These are phyloP conservation scores for Malbranchea zuffiana DNA, from an alignment of 2,329 filamentous ascomycete species.

Conservation along the genomic window DNA sequence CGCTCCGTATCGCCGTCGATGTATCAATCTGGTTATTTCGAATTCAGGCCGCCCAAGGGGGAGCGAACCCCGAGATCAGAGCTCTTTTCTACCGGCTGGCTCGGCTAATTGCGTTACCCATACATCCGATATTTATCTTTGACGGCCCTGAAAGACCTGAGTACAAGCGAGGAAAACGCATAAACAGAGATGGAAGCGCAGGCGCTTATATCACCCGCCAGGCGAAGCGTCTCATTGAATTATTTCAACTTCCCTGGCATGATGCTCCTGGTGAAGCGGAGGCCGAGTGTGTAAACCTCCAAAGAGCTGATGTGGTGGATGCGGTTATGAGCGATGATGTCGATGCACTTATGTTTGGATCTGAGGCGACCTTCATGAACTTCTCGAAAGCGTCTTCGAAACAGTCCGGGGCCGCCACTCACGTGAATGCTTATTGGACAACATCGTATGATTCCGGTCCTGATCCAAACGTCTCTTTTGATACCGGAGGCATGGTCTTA, in stretches of 20 bases:
- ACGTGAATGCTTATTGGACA: conserved; percentile 71
- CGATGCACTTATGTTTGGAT: conserved; percentile 96
- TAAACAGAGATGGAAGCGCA: conserved; percentile 34
- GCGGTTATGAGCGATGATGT: conserved; percentile 94
- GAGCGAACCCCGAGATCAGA: conserved; percentile 77
- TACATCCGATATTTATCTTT: conserved; percentile 82
- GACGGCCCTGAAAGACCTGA: conserved; percentile 75
- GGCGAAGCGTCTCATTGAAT: conserved; percentile 69
- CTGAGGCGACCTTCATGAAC: conserved; percentile 63
- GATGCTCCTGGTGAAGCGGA: conserved; percentile 91
- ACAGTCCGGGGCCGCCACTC: conserved; percentile 57
- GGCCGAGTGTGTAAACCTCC: conserved; percentile 83
- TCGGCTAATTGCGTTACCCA: conserved; percentile 62
- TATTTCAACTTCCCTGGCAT: conserved; percentile 77
- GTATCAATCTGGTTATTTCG: conserved; percentile 98
- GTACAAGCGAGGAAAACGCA: conserved; percentile 77
- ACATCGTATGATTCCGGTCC: conserved; percentile 46
- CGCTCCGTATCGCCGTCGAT: conserved; percentile 80
- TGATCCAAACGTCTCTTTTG: conserved; percentile 40
- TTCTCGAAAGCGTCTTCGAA: conserved; percentile 66
- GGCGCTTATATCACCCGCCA: conserved; percentile 55
- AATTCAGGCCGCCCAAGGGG: conserved; percentile 71
- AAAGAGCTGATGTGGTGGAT: conserved; percentile 73
- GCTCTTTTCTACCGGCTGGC: conserved; percentile 88
- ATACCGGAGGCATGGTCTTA: conserved; percentile 81